phyloP scores from a whole-genome alignment of 2,329 filamentous ascomycete species.

The Epichloe typhina region DNA sequence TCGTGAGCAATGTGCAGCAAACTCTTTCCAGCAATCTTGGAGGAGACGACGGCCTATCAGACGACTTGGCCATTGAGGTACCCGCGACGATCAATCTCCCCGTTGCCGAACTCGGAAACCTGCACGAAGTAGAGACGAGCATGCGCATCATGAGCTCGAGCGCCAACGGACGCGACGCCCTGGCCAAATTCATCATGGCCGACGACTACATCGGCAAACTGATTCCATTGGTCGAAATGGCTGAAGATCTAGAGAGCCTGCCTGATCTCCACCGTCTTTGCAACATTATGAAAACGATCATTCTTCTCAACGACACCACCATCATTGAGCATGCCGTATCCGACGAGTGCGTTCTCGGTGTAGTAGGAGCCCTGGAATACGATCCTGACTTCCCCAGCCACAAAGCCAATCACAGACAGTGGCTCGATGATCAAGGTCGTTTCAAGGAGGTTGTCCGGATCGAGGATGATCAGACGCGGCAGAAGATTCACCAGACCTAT shows the following conservation, averaged over 20 bases:
- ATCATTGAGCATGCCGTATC: constrained; percentile 92
- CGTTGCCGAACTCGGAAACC: constrained; percentile 64
- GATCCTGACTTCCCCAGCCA: constrained; percentile 96
- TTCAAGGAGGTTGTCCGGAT: constrained; percentile 96
- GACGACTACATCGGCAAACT: constrained; percentile 83
- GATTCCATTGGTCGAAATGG: constrained; percentile 72
- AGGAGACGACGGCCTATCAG: constrained; percentile 72
- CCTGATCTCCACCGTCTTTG: constrained; percentile 80
- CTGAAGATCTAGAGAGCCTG: constrained; percentile 82
- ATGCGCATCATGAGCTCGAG: constrained; percentile 70
- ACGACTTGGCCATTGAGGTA: constrained; percentile 69
- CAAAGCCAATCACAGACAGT: constrained; percentile 93
- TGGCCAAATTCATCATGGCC: constrained; percentile 74
- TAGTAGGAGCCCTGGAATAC: constrained; percentile 93
- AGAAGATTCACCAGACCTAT: constrained; percentile 94
- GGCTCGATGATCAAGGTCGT: constrained; percentile 73
- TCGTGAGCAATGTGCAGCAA: constrained; percentile 75
- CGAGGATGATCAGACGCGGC: constrained; percentile 64
- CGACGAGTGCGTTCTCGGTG: constrained; percentile 77
- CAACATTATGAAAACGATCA: constrained; percentile 95
- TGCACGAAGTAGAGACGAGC: constrained; percentile 70
- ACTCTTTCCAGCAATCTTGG: constrained; percentile 40
- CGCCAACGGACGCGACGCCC: constrained; percentile 64
- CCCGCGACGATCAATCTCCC: constrained; percentile 60
- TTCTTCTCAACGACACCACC: constrained; percentile 83